phyloP scores from a whole-genome alignment of 2,329 filamentous ascomycete genomes.

The Aspergillus piperis region DNA sequence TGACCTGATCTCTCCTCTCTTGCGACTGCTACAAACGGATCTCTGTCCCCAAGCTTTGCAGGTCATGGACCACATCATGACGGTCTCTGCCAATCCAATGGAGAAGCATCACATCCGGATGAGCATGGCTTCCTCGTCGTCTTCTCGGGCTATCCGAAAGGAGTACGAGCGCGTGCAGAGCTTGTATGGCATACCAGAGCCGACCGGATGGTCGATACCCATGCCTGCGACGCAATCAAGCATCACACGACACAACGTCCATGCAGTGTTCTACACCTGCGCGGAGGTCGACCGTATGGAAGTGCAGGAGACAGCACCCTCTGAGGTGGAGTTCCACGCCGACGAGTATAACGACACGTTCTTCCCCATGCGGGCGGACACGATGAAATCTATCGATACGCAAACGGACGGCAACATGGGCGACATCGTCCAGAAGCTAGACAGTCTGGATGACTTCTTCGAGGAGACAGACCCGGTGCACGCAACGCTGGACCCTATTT shows the following conservation, averaged over 20 bases:
- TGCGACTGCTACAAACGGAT: slow-evolving; percentile 87
- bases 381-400: slow-evolving; percentile 85
- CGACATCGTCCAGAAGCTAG: slow-evolving; percentile 77
- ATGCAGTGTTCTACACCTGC: slow-evolving; percentile 94
- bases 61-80: slow-evolving; percentile 93
- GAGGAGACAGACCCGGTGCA: slow-evolving; percentile 66
- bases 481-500: slow-evolving; percentile 50
- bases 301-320: slow-evolving; percentile 65
- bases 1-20: slow-evolving; percentile 88
- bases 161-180: slow-evolving; percentile 94
- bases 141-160: slow-evolving; percentile 82
- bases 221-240: slow-evolving; percentile 87
- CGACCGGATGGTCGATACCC: slow-evolving; percentile 94
- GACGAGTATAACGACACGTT: slow-evolving; percentile 81
- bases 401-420: slow-evolving; percentile 66
- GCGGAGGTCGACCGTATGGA: slow-evolving; percentile 65
- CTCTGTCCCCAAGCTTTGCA: slow-evolving; percentile 90
- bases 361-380: slow-evolving; percentile 80
- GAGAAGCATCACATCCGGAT: slow-evolving; percentile 93
- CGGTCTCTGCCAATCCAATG: slow-evolving; percentile 86
- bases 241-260: slow-evolving; percentile 85
- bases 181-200: slow-evolving; percentile 93
- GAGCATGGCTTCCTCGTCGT: slow-evolving; percentile 87
- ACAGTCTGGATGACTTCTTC: slow-evolving; percentile 80
- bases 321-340: slow-evolving; percentile 87